Conservation (phyloP, 164 flowering plant species). For the Macadamia tetraphylla region DNA sequence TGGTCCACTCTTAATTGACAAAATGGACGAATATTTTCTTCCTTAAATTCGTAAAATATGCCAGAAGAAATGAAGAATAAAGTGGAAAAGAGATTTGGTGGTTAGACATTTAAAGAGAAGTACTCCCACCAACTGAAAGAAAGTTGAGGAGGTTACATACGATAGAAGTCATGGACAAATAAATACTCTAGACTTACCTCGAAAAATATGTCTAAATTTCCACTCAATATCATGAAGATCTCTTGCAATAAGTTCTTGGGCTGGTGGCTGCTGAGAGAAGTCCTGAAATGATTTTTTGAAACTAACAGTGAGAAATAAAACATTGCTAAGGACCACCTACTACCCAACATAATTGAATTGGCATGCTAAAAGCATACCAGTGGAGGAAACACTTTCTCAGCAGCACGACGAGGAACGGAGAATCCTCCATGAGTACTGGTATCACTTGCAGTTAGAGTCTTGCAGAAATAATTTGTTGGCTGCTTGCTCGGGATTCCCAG, state of each 20-base stretch:
- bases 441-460: no score
- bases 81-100: no score
- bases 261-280: background rate
- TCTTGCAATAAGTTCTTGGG: background rate
- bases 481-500: background rate
- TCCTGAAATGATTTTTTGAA: background rate
- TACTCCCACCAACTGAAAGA: no score
- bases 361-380: background rate
- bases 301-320: background rate
- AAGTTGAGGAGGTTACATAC: no score
- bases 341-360: background rate
- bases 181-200: background rate
- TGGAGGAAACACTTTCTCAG: slow-evolving; percentile 1
- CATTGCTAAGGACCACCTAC: background rate
- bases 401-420: background rate
- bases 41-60: no score
- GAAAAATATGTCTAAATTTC: background rate
- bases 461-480: background rate
- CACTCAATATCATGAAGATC: background rate
- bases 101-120: no score
- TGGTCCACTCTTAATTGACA: no score
- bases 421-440: background rate
- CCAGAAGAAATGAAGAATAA: no score
- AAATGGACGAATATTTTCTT: no score
- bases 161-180: no score